Conservation (phyloP, 1,284 basidiomycete genomes). For the Trichosporon coremiiforme region DNA sequence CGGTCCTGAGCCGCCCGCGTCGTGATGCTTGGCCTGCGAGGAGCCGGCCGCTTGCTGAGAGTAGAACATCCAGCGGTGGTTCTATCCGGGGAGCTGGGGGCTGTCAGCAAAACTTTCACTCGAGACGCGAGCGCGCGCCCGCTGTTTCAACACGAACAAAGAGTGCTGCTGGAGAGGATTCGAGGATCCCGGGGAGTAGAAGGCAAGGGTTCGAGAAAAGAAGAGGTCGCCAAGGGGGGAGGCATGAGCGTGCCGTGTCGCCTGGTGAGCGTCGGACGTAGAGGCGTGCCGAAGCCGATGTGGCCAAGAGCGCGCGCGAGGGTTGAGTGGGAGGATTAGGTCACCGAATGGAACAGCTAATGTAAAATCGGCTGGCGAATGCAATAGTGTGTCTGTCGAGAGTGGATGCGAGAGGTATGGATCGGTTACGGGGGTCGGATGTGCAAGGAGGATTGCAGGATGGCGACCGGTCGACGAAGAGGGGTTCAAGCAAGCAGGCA, state of each 20-base stretch:
- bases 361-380: conserved; percentile 8
- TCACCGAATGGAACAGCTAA: conserved; percentile 7
- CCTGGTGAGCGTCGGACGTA: conserved; percentile 15
- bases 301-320: conserved; percentile 8
- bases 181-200: conserved; percentile 24
- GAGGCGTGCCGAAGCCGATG: conserved; percentile 19
- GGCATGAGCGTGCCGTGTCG: conserved; percentile 33
- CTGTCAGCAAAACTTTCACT: conserved; percentile 21
- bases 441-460: conserved; percentile 4
- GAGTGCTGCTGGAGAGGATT: conserved; percentile 20
- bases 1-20: conserved; percentile 34
- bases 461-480: neutral
- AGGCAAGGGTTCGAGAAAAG: conserved; percentile 23
- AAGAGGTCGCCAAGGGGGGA: conserved; percentile 29
- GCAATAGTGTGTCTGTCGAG: conserved; percentile 6
- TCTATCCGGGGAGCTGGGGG: conserved; percentile 22
- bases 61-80: conserved; percentile 44
- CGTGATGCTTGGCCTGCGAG: conserved; percentile 45
- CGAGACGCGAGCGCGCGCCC: too few relatives aligned
- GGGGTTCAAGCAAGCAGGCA: neutral
- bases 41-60: conserved; percentile 39
- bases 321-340: neutral
- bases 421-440: neutral
- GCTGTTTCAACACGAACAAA: conserved; percentile 18
- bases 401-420: too few relatives aligned